Evolutionary conservation across 352 stramenopile species (phyloP), one percentile per base, ranked within the genome.

Genomic region (Phytophthora ohioensis): DNA sequence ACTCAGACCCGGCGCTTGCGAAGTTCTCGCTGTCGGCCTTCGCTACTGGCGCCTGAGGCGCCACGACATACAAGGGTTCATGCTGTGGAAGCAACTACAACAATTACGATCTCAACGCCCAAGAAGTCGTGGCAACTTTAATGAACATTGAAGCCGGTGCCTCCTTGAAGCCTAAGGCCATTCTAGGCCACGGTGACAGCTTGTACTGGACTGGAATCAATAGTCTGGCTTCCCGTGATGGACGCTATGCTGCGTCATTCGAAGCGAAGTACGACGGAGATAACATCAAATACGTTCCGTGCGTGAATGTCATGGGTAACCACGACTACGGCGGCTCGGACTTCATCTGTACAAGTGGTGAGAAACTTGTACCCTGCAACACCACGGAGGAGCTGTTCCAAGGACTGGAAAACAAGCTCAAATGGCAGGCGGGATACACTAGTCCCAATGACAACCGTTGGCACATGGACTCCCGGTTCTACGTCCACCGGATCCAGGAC

Each of bases 1-100:
- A 27, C 21, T 77, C 58, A 58, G 77, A 67, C 69, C 83, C 57
- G 47, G 73, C 75, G 38, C 65, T 54, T 57, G 71, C 48, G 71
- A 55, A 35, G 34, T 72, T 67, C 31, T 45, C 51, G 8, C 11
- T 72, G 2, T 72, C 56, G 3, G 57, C 56, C 11, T 72, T 72
- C 31, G 57, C 56, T 13, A 67, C 64, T 56, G 64, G 64, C n/a
- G 64, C 67, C 57, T 72, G 56, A 48, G 64, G 57, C 27, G 41
- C 64, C 12, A 67, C 64, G 12, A 11, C 17, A 4, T 52, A 9
- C 31, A 61, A 62, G 43, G 56, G 11, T 5, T 72, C 64, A 15
- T 72, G 64, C 27, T 72, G 64, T 3, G 48, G 47, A 4, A 30
- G 4, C 15, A 31, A 31, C 2, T 72, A 41, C 64, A 54, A 39